A percentile compares a stretch with the other conserved stretches of the same genome.
Conservation (phyloP, 805 yeast species). For the Schwanniomyces pseudopolymorphus region DNA sequence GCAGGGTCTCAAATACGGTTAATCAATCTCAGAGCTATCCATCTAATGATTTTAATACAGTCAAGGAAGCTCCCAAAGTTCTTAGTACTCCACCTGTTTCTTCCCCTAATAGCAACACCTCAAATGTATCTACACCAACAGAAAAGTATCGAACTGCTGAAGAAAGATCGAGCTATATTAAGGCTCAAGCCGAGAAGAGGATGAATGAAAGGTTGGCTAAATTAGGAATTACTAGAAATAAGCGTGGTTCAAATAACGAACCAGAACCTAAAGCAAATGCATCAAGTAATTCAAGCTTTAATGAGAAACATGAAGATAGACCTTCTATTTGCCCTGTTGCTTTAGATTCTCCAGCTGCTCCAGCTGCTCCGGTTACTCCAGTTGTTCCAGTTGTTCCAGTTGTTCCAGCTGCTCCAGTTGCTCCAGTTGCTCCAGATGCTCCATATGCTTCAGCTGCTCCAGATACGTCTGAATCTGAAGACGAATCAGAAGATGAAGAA, state of each 20-base stretch:
- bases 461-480: not conserved
- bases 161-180: constrained; percentile 75
- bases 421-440: not conserved
- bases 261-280: not conserved
- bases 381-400: not conserved
- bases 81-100: constrained; percentile 10
- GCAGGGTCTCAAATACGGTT: not conserved
- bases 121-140: constrained; percentile 2
- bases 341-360: not conserved
- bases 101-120: constrained; percentile 1
- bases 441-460: not conserved
- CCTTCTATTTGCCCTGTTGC: not conserved
- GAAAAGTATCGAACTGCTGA: constrained; percentile 48
- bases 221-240: constrained; percentile 60
- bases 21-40: too few relatives aligned
- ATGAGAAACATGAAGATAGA: not conserved
- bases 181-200: constrained; percentile 70
- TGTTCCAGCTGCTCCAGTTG: not conserved
- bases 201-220: constrained; percentile 86
- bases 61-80: constrained; percentile 1
- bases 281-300: not conserved
- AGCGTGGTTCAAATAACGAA: constrained; percentile 9
- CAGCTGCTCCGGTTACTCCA: not conserved
- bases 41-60: constrained; percentile 3
- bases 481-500: constrained; percentile 38